These are phyloP conservation scores for Cryphonectria japonica DNA, from an alignment of 2,329 filamentous ascomycete species.

Conservation along the genomic window DNA sequence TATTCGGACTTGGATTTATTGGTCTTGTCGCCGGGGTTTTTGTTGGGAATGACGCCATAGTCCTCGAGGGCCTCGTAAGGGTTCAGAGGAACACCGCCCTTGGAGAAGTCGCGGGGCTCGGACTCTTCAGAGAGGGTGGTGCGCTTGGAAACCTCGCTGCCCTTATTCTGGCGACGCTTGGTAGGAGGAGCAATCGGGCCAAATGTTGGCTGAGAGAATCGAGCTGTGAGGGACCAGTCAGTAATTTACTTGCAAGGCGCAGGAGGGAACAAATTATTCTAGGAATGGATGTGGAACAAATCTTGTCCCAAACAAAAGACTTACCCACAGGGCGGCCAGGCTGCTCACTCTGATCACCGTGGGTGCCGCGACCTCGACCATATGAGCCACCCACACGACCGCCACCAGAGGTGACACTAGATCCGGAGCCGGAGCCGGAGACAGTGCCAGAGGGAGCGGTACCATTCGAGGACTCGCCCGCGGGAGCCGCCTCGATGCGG, in stretches of 20 bases:
- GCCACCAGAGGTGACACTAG: slow-evolving; percentile 5
- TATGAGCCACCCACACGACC: background rate
- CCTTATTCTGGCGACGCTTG: slow-evolving; percentile 3
- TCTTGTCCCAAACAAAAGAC: background rate
- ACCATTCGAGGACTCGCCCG: slow-evolving; percentile 8
- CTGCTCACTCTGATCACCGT: background rate
- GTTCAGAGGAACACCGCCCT: slow-evolving; percentile 7
- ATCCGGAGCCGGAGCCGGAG: slow-evolving; percentile 1
- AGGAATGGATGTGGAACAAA: too few relatives aligned
- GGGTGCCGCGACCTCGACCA: slow-evolving; percentile 6
- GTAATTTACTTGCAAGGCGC: background rate
- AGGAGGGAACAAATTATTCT: too few relatives aligned
- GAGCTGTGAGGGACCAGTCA: slow-evolving; percentile 7
- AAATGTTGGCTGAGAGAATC: slow-evolving; percentile 15
- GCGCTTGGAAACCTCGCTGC: background rate
- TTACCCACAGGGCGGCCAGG: background rate
- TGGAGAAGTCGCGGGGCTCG: slow-evolving; percentile 2
- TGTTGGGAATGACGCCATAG: background rate
- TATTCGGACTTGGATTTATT: background rate
- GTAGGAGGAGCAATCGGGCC: slow-evolving; percentile 23
- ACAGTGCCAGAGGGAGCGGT: background rate
- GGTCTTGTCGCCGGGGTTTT: background rate
- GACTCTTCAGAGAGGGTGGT: background rate
- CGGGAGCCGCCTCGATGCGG: slow-evolving; percentile 7
- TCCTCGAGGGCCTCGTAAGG: slow-evolving; percentile 1